These are phyloP conservation scores for Colletotrichum gloeosporioides DNA, from an alignment of 2,329 filamentous ascomycete species.

Conservation along the genomic window DNA sequence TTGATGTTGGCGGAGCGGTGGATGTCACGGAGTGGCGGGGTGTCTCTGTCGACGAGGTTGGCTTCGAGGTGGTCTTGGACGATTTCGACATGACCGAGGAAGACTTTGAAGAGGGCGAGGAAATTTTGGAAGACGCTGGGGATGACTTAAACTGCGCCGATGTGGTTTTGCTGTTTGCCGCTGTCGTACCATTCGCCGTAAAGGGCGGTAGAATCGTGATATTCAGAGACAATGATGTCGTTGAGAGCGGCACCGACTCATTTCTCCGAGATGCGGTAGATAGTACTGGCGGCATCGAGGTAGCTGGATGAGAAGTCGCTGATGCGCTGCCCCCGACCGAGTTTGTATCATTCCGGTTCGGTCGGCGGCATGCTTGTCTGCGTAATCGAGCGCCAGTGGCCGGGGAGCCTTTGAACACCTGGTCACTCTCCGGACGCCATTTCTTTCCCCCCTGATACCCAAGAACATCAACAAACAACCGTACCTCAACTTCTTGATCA, in stretches of 20 bases:
- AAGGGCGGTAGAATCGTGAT: not conserved
- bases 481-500: not conserved
- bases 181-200: not conserved
- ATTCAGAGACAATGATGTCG: not conserved
- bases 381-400: not conserved
- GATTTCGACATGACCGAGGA: not conserved
- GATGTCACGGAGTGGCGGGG: not conserved
- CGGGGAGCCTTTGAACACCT: not conserved
- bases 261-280: not conserved
- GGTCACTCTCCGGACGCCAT: not conserved
- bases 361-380: not conserved
- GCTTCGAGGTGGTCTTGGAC: not conserved
- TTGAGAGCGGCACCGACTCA: not conserved
- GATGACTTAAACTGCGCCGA: not conserved
- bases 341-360: not conserved
- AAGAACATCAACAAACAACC: not conserved
- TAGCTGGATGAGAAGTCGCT: not conserved
- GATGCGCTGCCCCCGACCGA: not conserved
- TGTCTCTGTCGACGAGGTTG: not conserved
- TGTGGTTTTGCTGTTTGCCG: not conserved
- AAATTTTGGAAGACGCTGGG: not conserved
- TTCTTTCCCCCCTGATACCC: not conserved
- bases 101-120: accelerated
- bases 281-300: not conserved
- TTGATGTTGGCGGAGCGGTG: not conserved